phyloP scores from a whole-genome alignment of 2,329 filamentous ascomycete species.

The Phialemoniopsis sp. region DNA sequence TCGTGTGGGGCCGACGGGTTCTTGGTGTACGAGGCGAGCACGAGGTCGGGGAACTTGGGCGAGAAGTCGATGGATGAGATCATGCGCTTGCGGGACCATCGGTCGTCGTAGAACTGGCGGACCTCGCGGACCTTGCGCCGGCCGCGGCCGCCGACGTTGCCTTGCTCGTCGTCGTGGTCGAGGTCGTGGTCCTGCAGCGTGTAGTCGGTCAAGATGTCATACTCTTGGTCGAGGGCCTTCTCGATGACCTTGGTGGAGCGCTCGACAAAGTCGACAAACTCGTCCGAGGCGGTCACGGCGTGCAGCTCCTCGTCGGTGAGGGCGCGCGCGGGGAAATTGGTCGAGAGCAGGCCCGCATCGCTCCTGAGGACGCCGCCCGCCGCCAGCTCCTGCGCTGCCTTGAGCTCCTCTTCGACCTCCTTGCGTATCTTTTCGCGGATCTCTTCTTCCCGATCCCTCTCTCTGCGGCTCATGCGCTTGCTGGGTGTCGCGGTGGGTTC shows the following conservation, averaged over 20 bases:
- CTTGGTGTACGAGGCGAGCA: conserved; percentile 95
- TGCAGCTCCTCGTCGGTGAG: conserved; percentile 82
- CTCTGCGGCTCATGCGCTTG: conserved; percentile 75
- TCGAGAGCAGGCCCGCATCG: conserved; percentile 27
- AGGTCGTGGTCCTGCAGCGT: conserved; percentile 72
- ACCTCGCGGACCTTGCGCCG: conserved; percentile 79
- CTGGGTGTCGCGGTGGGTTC: conserved; percentile 56
- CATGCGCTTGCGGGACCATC: conserved; percentile 97
- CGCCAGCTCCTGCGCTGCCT: conserved; percentile 61
- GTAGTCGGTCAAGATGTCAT: conserved; percentile 94
- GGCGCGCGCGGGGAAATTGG: conserved; percentile 72
- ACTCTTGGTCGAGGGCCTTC: conserved; percentile 89
- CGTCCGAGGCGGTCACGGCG: conserved; percentile 85
- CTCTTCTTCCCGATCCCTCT: conserved; percentile 83
- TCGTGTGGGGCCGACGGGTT: conserved; percentile 93
- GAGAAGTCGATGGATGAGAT: conserved; percentile 95
- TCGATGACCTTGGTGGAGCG: conserved; percentile 96
- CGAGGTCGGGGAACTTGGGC: conserved; percentile 87
- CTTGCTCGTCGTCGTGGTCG: conserved; percentile 80
- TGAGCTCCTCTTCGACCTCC: conserved; percentile 91
- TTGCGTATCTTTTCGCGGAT: conserved; percentile 77
- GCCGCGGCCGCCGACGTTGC: conserved; percentile 66
- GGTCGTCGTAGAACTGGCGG: conserved; percentile 88
- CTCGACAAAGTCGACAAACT: conserved; percentile 94
- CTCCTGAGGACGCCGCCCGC: conserved; percentile 44